phyloP scores from a whole-genome alignment of 2,329 filamentous ascomycete species.

The Paecilomyces sp. region DNA sequence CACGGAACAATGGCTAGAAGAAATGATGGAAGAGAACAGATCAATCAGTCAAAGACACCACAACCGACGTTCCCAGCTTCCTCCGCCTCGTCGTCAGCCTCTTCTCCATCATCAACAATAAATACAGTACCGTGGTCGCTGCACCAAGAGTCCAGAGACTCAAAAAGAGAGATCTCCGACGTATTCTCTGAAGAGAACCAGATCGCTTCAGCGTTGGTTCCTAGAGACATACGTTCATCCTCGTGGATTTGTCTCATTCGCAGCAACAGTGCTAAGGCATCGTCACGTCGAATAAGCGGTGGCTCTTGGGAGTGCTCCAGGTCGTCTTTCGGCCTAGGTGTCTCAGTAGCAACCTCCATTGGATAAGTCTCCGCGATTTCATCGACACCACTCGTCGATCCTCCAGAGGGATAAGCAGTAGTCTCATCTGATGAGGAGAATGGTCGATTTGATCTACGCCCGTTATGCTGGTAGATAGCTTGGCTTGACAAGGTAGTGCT shows the following conservation, averaged over 20 bases:
- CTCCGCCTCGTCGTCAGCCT: background rate
- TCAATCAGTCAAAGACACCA: background rate
- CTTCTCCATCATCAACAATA: background rate
- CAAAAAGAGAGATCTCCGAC: background rate
- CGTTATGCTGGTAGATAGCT: background rate
- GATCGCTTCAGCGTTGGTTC: background rate
- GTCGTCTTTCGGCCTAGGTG: background rate
- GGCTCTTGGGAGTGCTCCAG: background rate
- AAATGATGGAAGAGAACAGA: background rate
- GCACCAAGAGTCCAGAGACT: background rate
- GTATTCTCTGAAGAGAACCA: background rate
- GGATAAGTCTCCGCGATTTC: background rate
- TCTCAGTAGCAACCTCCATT: background rate
- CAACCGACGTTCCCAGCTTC: background rate
- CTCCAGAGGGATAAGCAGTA: background rate
- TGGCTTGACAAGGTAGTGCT: background rate
- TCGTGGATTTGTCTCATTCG: background rate
- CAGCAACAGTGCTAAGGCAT: background rate
- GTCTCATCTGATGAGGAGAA: background rate
- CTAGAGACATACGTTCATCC: background rate
- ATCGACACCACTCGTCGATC: background rate
- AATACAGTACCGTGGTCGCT: background rate
- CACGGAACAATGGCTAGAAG: background rate
- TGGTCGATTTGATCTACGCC: background rate
- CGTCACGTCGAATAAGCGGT: background rate